phyloP scores from a whole-genome alignment of 2,329 filamentous ascomycete species.

The Sclerotinia spermophila region DNA sequence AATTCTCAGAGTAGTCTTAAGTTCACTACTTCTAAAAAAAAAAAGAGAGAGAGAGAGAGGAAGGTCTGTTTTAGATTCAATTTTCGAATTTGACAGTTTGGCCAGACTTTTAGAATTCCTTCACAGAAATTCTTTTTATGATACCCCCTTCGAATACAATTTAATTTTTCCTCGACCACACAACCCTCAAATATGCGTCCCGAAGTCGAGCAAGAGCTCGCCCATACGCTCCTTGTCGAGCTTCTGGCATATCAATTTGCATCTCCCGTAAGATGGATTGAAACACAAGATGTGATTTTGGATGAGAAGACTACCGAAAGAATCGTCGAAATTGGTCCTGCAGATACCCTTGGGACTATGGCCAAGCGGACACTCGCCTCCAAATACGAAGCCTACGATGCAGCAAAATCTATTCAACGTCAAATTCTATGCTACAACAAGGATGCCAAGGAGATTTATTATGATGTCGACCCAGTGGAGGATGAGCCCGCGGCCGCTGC shows the following conservation, averaged over 20 bases:
- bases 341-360: slow-evolving; percentile 96
- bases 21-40: not conserved
- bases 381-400: slow-evolving; percentile 98
- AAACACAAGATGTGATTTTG: slow-evolving; percentile 99
- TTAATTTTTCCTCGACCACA: slow-evolving; percentile 29
- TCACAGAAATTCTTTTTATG: slow-evolving; percentile 14
- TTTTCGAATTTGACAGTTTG: slow-evolving; percentile 2
- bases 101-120: slow-evolving; percentile 1
- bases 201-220: slow-evolving; percentile 98
- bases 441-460: slow-evolving; percentile 98
- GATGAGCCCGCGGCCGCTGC: slow-evolving; percentile 69
- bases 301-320: slow-evolving; percentile 93
- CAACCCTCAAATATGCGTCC: slow-evolving; percentile 71
- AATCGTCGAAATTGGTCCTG: slow-evolving; percentile 95
- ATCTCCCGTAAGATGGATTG: slow-evolving; percentile 98
- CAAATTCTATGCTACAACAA: slow-evolving; percentile 99
- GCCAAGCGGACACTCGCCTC: slow-evolving; percentile 91
- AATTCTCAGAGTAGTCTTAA: slow-evolving; percentile 13
- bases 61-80: slow-evolving; percentile 13
- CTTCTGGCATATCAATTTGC: slow-evolving; percentile 99
- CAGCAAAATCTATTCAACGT: slow-evolving; percentile 90
- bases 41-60: not conserved
- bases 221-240: slow-evolving; percentile 96
- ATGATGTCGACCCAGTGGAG: slow-evolving; percentile 91
- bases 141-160: slow-evolving; percentile 23